Evolutionary conservation across 148 eudicot genomes (phyloP), one percentile per base, ranked within the genome.

Genomic region (Chenopodium berlandieri): DNA sequence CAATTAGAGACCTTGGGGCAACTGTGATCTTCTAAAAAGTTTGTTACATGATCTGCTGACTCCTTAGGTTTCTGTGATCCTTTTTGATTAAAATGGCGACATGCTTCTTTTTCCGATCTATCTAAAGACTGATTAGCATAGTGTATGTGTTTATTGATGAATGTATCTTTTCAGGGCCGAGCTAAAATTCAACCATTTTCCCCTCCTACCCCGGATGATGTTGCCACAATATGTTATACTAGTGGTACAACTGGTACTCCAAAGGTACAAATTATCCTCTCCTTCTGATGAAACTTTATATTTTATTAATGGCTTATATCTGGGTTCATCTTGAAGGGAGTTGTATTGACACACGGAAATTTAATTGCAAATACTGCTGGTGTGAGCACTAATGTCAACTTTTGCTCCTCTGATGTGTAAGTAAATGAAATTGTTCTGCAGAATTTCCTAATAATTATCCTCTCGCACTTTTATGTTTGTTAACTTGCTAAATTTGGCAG

Each of bases 171-270:
- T 32, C 81, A 94, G 99, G 99, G 97, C 47, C 87, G 79, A 30
- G 86, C 85, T 52, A 85, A 84, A 79, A 83, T 90, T 82, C 93
- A 86, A 83, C 91, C 97, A 63, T 89, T 91, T 86, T 84, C 88
- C 85, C 94, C 95, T 78, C 97, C 98, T 62, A 85, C 83, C 80
- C 91, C 97, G 65, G 91, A 92, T 48, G 98, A 94, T 58, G 78
- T 90, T 76, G 97, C 98, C 62, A 94, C 98, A 58, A 88, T 94
- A 85, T 94, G 98, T 85, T 94, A 94, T 87, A 94, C 98, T 25
- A 94, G 98, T 88, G 98, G 98, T 84, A 94, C 98, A 71, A 94
- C 98, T 75, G 98, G 98, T 71, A 92, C 95, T 76, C 98, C 98
- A 48, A 94, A 94, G 98, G 98, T 94, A 83, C 77, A 65, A 40